Evolutionary conservation across 371 early-diverging fungal species (phyloP), one percentile per base, ranked within the genome.

Genomic region (Syncephalis fuscata): DNA sequence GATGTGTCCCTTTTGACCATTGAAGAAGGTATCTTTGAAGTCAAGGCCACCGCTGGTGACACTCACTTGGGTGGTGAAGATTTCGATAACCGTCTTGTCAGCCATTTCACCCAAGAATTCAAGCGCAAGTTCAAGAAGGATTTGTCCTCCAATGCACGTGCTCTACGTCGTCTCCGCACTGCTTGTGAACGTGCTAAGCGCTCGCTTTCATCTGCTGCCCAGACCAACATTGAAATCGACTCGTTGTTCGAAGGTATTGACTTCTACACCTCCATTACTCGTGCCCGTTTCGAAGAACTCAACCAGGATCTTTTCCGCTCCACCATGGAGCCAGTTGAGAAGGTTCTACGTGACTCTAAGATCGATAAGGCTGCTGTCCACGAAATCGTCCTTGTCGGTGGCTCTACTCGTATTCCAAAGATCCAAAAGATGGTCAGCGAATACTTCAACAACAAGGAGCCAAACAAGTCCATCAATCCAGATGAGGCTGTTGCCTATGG

Each of bases 381-480:
- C 60, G 93, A 96, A 61, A 92, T 98, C 60, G 92, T 99, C 57
- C 74, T 99, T 38, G 99, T 98, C 56, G 99, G 99, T 69, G 98
- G 99, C 61, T 95, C 96, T 61, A 97, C 98, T 54, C 96, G 99
- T 82, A 99, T 99, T 69, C 99, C 99, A 76, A 96, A 92, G 84
- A 88, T 99, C 64, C 94, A 92, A 70, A 82, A 92, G 71, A 78
- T 98, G 56, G 81, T 99, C 55, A 79, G 83, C 21, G 97, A 97
- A 67, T 90, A 75, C 72, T 99, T 99, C 75, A 86, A 89, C 73
- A 94, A 92, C 62, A 93, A 92, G 78, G 87, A 94, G 65, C 86
- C 90, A 59, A 85, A 86, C 84, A 86, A 88, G 73, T 84, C 86
- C 61, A 90, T 95, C 78, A 91, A 95, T 82, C 97, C 97, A 56